phyloP scores from a whole-genome alignment of 495 filamentous ascomycete genomes.

The Aspergillus panamensis region DNA sequence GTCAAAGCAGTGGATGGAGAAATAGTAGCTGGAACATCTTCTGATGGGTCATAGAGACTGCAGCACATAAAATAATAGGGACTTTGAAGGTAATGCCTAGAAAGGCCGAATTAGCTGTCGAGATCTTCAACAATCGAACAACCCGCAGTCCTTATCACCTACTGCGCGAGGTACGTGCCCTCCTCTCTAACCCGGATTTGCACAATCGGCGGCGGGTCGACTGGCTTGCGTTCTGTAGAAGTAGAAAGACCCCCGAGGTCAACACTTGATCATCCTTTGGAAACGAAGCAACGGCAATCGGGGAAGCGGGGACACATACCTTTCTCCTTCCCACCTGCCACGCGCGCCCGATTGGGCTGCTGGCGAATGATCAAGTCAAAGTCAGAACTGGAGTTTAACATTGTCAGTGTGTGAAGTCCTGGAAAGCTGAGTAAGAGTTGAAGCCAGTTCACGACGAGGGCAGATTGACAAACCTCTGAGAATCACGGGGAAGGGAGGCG shows the following conservation, averaged over 20 bases:
- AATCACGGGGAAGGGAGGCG: constrained; percentile 45
- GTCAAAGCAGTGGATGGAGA: constrained; percentile 58
- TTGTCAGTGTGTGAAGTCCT: constrained; percentile 39
- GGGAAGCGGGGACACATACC: constrained; percentile 34
- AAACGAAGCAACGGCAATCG: not conserved
- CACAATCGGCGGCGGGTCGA: constrained; percentile 92
- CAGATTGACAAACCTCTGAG: constrained; percentile 31
- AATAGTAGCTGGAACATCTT: constrained; percentile 53
- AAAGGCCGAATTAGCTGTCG: constrained; percentile 4
- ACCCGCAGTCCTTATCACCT: constrained; percentile 29
- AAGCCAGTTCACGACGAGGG: constrained; percentile 18
- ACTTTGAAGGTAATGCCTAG: constrained; percentile 66
- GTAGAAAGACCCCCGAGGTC: constrained; percentile 11
- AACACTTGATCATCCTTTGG: constrained; percentile 11
- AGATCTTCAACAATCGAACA: not conserved
- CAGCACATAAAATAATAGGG: constrained; percentile 83
- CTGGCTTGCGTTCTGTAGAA: constrained; percentile 77
- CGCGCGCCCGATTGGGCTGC: constrained; percentile 62
- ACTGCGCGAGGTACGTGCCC: constrained; percentile 68
- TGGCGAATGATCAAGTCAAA: constrained; percentile 64
- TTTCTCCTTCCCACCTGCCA: constrained; percentile 72
- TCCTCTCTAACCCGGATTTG: constrained; percentile 71
- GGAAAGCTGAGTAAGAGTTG: constrained; percentile 33
- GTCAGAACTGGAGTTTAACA: constrained; percentile 48
- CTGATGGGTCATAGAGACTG: constrained; percentile 62